phyloP scores from a whole-genome alignment of 2,329 filamentous ascomycete genomes.

The Nigrospora osmanthi region DNA sequence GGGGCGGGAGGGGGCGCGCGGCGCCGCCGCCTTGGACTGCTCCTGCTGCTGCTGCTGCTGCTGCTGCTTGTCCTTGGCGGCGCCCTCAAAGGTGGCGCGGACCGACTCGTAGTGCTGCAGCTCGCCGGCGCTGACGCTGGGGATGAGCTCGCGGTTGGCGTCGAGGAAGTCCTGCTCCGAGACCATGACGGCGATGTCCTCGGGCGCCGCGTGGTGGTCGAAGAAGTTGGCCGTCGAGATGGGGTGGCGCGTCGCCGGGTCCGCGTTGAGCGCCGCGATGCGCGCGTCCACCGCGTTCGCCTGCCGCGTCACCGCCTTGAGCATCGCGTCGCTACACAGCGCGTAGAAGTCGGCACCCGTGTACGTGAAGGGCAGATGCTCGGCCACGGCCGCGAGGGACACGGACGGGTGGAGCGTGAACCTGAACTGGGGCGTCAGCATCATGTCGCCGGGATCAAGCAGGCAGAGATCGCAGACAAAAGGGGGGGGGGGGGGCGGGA shows the following conservation, averaged over 20 bases:
- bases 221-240: slow-evolving; percentile 92
- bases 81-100: slow-evolving; percentile 72
- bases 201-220: slow-evolving; percentile 76
- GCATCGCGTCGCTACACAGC: slow-evolving; percentile 95
- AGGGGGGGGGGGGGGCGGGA: neutral
- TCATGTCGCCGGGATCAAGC: neutral
- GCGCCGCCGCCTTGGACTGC: slow-evolving; percentile 15
- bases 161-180: slow-evolving; percentile 80
- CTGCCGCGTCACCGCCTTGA: slow-evolving; percentile 93
- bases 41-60: slow-evolving; percentile 32
- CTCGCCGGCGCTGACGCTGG: slow-evolving; percentile 87
- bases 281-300: slow-evolving; percentile 77
- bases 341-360: slow-evolving; percentile 97
- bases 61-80: slow-evolving; percentile 34
- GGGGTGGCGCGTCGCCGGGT: slow-evolving; percentile 29
- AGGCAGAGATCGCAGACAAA: neutral
- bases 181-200: slow-evolving; percentile 82
- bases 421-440: slow-evolving; percentile 32
- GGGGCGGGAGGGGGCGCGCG: neutral
- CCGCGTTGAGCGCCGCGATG: slow-evolving; percentile 60
- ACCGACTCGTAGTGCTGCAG: slow-evolving; percentile 86
- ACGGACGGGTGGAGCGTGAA: slow-evolving; percentile 78
- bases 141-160: slow-evolving; percentile 80
- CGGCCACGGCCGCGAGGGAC: slow-evolving; percentile 67
- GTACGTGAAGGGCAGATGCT: slow-evolving; percentile 84